phyloP scores from a whole-genome alignment of 1,139 yeast genomes.

The Kodamaea suecica region DNA sequence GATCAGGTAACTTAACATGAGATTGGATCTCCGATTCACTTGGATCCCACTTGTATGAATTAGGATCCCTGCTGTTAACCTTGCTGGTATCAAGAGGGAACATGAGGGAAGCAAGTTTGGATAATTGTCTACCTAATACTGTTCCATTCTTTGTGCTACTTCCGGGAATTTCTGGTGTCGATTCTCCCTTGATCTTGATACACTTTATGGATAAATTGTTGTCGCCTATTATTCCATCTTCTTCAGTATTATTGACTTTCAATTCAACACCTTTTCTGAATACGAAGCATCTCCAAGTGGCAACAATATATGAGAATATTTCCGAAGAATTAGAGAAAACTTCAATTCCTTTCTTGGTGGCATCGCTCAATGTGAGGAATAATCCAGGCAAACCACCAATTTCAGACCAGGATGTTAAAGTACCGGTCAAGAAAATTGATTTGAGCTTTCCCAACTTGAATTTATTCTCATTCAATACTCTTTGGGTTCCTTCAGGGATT shows the following conservation, averaged over 20 bases:
- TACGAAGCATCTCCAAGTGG: conserved; percentile 89
- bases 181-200: conserved; percentile 31
- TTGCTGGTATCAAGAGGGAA: conserved; percentile 46
- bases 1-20: conserved; percentile 36
- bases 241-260: conserved; percentile 36
- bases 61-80: conserved; percentile 37
- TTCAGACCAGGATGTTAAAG: conserved; percentile 59
- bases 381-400: conserved; percentile 91
- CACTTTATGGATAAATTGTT: conserved; percentile 53
- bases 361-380: conserved; percentile 79
- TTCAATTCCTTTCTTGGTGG: conserved; percentile 53
- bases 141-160: not conserved
- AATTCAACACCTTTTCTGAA: conserved; percentile 73
- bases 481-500: conserved; percentile 82
- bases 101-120: conserved; percentile 42
- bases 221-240: conserved; percentile 43
- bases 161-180: not conserved
- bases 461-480: conserved; percentile 57
- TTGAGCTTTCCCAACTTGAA: conserved; percentile 54
- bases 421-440: conserved; percentile 74
- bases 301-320: conserved; percentile 52
- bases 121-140: conserved; percentile 18
- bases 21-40: conserved; percentile 42
- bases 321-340: conserved; percentile 37
- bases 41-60: conserved; percentile 40